Evolutionary conservation across 148 eudicot genomes (phyloP).

Genomic region (Fagopyrum tataricum): DNA sequence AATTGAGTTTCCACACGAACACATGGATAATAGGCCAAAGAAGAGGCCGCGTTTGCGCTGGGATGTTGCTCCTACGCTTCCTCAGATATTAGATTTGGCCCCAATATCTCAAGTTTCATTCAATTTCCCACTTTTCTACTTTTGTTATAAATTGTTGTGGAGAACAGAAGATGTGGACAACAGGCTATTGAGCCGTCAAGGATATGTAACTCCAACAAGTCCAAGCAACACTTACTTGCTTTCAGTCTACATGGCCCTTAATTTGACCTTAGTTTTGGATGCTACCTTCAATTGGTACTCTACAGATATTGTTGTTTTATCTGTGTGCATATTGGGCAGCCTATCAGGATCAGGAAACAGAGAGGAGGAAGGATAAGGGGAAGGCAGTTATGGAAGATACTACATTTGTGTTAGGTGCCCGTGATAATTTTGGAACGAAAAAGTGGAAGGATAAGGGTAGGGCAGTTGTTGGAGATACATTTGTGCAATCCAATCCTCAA

Average conservation of each 20-base stretch:
- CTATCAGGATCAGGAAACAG: neutral
- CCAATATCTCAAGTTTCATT: too few species aligned
- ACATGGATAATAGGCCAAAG: too few species aligned
- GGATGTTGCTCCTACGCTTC: too few species aligned
- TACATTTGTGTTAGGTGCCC: neutral
- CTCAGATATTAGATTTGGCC: too few species aligned
- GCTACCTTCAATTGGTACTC: slow-evolving; percentile 19
- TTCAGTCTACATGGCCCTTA: slow-evolving; percentile 35
- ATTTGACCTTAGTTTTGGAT: slow-evolving; percentile 44
- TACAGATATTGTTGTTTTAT: too few species aligned
- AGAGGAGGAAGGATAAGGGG: slow-evolving; percentile 12
- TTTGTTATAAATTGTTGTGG: too few species aligned
- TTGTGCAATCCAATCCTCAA: neutral
- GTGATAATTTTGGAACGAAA: neutral
- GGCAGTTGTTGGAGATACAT: slow-evolving; percentile 6
- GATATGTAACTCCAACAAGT: slow-evolving; percentile 10
- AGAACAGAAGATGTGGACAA: slow-evolving; percentile 43
- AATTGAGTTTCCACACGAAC: too few species aligned
- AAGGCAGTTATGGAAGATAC: neutral
- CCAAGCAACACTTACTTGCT: slow-evolving; percentile 24
- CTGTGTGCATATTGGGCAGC: too few species aligned
- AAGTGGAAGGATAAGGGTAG: slow-evolving; percentile 9
- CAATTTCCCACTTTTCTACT: too few species aligned
- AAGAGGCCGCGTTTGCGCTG: too few species aligned
- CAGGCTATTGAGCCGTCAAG: slow-evolving; percentile 24